Evolutionary conservation across 257 asterid species (phyloP).

Genomic region (Nicotiana attenuata): DNA sequence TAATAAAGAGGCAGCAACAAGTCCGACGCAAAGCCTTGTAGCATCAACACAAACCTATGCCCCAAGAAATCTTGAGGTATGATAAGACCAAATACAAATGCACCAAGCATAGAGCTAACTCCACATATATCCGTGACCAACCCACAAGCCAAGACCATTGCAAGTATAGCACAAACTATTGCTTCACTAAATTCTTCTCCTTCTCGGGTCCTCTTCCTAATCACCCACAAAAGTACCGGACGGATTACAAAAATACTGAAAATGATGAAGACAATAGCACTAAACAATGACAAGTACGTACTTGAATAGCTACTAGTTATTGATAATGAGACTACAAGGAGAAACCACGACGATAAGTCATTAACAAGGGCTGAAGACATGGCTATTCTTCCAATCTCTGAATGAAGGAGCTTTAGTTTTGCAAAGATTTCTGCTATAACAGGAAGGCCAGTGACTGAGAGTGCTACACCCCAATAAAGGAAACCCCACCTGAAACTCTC

Average conservation of each 20-base stretch:
- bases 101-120: slow-evolving; percentile 28
- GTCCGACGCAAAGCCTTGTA: slow-evolving; percentile 23
- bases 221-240: slow-evolving; percentile 18
- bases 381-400: slow-evolving; percentile 22
- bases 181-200: slow-evolving; percentile 22
- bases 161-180: slow-evolving; percentile 13
- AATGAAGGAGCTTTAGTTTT: slow-evolving; percentile 20
- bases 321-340: slow-evolving; percentile 3
- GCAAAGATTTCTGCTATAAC: slow-evolving; percentile 15
- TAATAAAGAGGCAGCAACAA: slow-evolving; percentile 15
- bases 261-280: neutral
- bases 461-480: slow-evolving; percentile 23
- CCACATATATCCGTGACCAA: slow-evolving; percentile 17
- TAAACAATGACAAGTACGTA: slow-evolving; percentile 4
- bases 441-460: slow-evolving; percentile 23
- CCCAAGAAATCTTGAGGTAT: slow-evolving; percentile 21
- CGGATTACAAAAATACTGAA: slow-evolving; percentile 10
- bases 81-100: slow-evolving; percentile 26
- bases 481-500: slow-evolving; percentile 6
- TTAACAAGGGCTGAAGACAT: slow-evolving; percentile 23
- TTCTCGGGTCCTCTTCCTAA: slow-evolving; percentile 15
- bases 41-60: slow-evolving; percentile 13
- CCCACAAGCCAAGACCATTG: slow-evolving; percentile 25
- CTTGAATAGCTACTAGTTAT: neutral
- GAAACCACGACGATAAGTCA: slow-evolving; percentile 16